These are phyloP conservation scores for Knufia fluminis DNA, from an alignment of 2,329 filamentous ascomycete species.

Conservation along the genomic window DNA sequence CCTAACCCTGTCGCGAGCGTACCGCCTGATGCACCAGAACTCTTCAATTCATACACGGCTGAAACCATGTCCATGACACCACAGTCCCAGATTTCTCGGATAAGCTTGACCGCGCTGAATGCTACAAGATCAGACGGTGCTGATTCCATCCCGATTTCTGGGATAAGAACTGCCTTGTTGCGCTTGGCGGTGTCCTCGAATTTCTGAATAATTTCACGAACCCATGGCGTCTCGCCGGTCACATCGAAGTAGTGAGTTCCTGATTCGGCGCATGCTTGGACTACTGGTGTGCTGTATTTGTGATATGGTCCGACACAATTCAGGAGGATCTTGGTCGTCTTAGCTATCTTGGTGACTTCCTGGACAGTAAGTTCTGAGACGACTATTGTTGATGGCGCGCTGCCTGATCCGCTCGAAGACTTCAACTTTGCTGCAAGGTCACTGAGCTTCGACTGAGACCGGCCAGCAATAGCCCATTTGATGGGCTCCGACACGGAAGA, in stretches of 20 bases:
- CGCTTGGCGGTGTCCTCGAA: conserved; percentile 51
- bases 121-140: conserved; percentile 49
- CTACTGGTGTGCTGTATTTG: conserved; percentile 53
- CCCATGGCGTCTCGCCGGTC: conserved; percentile 57
- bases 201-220: conserved; percentile 52
- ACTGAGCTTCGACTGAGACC: conserved; percentile 67
- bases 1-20: conserved; percentile 59
- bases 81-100: conserved; percentile 43
- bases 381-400: conserved; percentile 52
- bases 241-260: conserved; percentile 61
- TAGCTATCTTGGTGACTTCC: conserved; percentile 43
- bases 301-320: conserved; percentile 55
- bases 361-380: conserved; percentile 32
- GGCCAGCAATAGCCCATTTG: conserved; percentile 81
- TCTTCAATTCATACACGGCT: conserved; percentile 47
- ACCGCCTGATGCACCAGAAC: conserved; percentile 45
- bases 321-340: conserved; percentile 50
- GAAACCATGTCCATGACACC: conserved; percentile 44
- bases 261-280: conserved; percentile 54
- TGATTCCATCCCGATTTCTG: conserved; percentile 52
- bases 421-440: conserved; percentile 58
- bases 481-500: conserved; percentile 62
- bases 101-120: conserved; percentile 44
- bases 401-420: conserved; percentile 57
- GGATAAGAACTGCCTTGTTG: conserved; percentile 54